Evolutionary conservation across 768 basidiomycete genomes (phyloP), one percentile per base, ranked within the genome.

Genomic region (Dendrothele bispora): DNA sequence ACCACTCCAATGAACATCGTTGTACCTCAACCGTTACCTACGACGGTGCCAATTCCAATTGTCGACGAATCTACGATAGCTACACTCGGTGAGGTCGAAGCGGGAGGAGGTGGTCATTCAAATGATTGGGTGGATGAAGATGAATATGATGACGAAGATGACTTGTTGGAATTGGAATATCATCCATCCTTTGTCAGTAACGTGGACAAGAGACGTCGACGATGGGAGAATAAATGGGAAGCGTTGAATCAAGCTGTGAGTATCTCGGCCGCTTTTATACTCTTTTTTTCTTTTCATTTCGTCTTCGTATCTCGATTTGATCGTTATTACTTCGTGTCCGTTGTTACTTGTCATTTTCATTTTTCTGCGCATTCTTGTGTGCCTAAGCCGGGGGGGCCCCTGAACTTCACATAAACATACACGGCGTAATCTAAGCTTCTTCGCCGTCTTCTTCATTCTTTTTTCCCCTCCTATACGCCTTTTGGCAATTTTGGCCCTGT

Each of bases 171-270:
- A 36, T 67, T 91, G 44, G 87, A 91, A 55, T 90, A 79, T 57
- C 88, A 91, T 61, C 87, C 86, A 7, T 70, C 73, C 44, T 91
- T 78, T 58, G 72, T 91, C 40, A 75, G 71, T 46, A 83, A 82
- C 58, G 62, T 77, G 43, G 83, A 84, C 56, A 88, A 85, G 63
- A 68, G 88, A 40, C 75, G 84, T 39, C 67, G 85, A 46, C 73
- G 81, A 48, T 91, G 86, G 84, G 87, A 88, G 50, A 70, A 78
- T 29, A 80, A 82, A 4, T 90, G 88, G 88, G 86, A 90, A 48
- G 76, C 77, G 20, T 66, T 91, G 24, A 72, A 82, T 17, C 85
- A 87, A 63, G 85, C 86, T 48, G 88, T 89, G 51, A 64, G 77
- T 60, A 17, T 8, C 10, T 7, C 32, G 43, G 7, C 22, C 39